Base-by-base conservation (phyloP, 331 rosid species). In the Telfairia occidentalis region DNA sequence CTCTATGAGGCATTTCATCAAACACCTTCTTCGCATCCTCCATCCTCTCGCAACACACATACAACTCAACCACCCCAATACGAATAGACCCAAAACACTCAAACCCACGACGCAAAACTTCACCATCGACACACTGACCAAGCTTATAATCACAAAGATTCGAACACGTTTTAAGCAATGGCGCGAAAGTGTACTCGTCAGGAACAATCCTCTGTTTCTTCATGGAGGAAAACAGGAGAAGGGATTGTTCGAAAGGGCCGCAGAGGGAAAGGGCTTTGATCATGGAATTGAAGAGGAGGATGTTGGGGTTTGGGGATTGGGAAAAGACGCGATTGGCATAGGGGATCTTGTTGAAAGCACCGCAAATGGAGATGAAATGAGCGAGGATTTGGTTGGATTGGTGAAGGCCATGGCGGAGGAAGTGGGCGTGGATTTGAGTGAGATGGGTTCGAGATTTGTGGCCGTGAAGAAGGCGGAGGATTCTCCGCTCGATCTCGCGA, bases 331-430 rank as follows among this genome's bases (percentile, higher is more conserved):
- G 84, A 73, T 78, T 38, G 10, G 96, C 96, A 60, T 93, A 88
- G 64, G 71, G 21, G 76, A 84, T 76, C 55, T 76, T 53, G 77
- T 71, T 49, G 15, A 87, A 82, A 1, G 90, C 34, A 13, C 84
- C 78, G 73, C 95, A 94, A 26, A 88, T 76, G 69, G 95, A 82
- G 85, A 94, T 82, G 61, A 94, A 94, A 75, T 89, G 97, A 45
- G 98, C 71, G 49, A 89, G 86, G 75, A 91, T 81, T 76, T 86
- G 92, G 81, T 89, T 91, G 77, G 93, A 86, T 18, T 85, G 90
- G 71, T 86, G 84, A 15, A 91, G 97, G 54, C 81, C 83, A 40
- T 87, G 97, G 79, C 95, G 95, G 79, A 91, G 87, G 83, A 88
- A 81, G 45, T 87, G 87, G 21, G 80, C 95, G 46, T 91, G 97